Evolutionary conservation across 805 yeast species (phyloP), one percentile per base, ranked within the genome.

Genomic region (Nakazawaea pomicola): DNA sequence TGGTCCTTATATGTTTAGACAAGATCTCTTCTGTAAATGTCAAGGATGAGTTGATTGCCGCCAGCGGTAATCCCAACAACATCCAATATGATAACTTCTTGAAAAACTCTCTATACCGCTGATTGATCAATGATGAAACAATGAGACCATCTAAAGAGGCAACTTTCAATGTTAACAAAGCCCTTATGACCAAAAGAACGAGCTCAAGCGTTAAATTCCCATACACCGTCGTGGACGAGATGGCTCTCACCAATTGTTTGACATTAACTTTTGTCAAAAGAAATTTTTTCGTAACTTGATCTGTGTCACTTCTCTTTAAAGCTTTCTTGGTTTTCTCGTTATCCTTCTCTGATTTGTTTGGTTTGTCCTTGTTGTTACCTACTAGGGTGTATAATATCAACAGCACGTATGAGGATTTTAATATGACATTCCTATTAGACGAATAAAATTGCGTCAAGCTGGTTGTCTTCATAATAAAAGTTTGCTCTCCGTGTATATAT

Each of bases 121-220:
- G 86, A 30, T 82, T 73, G 21, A 90, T 85, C 50, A 90, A 70
- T 1, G 86, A 77, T 0, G 95, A 86, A 4, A 90, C 96, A 40
- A 90, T 65, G 54, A 70, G 68, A 49, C 97, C 97, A 59, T 90
- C 97, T 44, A 90, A 67, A 10, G 82, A 76, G 5, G 97, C 96
- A 12, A 89, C 90, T 53, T 80, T 80, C 35, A 90, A 69, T 2
- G 95, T 82, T 20, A 90, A 62, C 18, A 80, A 58, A 0, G 96
- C 91, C 48, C 95, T 71, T 4, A 73, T 48, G 3, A 84, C 70
- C 33, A 90, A 66, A 19, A 87, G 65, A 0, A 67, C 54, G 5
- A 87, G 61, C 58, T 87, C 44, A 37, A 8, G 14, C 21, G 18
- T 23, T 5, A 41, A 35, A 17, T 30, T 38, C 18, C 27, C 16